Percentiles rank a stretch among this genome's conserved stretches.
Evolutionary conservation across 2,329 filamentous ascomycete genomes (phyloP).

Genomic region (Penicillium sp.): DNA sequence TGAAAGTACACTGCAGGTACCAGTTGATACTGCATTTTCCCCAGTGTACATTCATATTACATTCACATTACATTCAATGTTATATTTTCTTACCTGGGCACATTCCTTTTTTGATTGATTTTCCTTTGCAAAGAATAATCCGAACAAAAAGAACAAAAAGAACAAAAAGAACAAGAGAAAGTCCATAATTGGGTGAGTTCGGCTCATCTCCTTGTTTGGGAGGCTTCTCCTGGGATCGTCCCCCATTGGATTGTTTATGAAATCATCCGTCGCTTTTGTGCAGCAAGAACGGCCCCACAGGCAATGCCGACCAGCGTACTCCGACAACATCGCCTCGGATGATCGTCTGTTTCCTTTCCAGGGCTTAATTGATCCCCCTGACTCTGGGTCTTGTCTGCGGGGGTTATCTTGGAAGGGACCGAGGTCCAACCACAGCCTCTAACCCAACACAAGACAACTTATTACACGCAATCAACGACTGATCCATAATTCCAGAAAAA

Average conservation of each 20-base stretch:
- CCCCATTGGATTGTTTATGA: neutral
- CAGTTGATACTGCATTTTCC: neutral
- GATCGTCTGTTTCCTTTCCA: constrained; percentile 12
- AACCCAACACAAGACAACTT: neutral
- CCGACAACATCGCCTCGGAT: constrained; percentile 12
- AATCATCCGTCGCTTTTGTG: constrained; percentile 4
- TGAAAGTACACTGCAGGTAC: neutral
- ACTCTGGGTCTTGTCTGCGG: constrained; percentile 11
- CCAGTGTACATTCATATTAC: neutral
- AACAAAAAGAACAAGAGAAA: neutral
- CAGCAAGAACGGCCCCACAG: constrained; percentile 5
- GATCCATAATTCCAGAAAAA: constrained; percentile 14
- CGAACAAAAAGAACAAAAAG: neutral
- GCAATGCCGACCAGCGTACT: constrained; percentile 7
- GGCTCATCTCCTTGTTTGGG: constrained; percentile 2
- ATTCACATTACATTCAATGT: neutral
- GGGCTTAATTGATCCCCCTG: constrained; percentile 9
- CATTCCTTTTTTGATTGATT: neutral
- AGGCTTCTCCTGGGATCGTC: neutral
- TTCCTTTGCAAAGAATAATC: neutral
- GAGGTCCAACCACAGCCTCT: constrained; percentile 20
- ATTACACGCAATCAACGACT: constrained; percentile 29
- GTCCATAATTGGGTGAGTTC: constrained; percentile 2
- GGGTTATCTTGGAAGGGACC: constrained; percentile 15
- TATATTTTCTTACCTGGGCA: neutral